These are phyloP conservation scores for Macrocybe gigantea DNA, from an alignment of 768 basidiomycete species.

Conservation along the genomic window DNA sequence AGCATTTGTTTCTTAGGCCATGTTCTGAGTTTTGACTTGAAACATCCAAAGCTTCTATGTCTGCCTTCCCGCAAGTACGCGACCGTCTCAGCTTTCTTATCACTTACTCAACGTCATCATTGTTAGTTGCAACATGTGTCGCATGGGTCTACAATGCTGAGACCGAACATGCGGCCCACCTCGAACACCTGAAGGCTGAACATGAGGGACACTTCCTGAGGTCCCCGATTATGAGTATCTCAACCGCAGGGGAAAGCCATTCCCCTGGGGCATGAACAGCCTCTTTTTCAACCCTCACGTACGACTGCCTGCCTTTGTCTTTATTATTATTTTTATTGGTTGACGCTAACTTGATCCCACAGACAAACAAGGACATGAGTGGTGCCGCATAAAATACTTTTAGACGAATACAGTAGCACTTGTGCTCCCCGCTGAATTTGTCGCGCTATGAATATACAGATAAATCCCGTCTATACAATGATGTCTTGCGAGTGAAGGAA, in stretches of 20 bases:
- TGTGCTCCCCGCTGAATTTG: no score
- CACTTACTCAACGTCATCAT: neutral
- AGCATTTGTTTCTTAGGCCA: neutral
- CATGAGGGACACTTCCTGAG: constrained; percentile 70
- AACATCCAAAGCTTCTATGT: constrained; percentile 56
- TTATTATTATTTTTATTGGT: neutral
- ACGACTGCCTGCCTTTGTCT: constrained; percentile 16
- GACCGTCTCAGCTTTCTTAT: neutral
- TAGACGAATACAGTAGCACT: no score
- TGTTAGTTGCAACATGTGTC: constrained; percentile 40
- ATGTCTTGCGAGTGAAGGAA: constrained; percentile 4
- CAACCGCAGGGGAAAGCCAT: constrained; percentile 73
- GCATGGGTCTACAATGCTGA: constrained; percentile 55
- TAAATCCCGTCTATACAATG: no score
- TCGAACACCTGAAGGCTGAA: constrained; percentile 64
- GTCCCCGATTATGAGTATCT: constrained; percentile 71
- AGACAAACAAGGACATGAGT: constrained; percentile 66
- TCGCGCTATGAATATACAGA: no score
- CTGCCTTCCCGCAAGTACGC: constrained; percentile 71
- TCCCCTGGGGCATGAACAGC: constrained; percentile 81
- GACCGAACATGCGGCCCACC: constrained; percentile 63
- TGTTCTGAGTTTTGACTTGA: constrained; percentile 9
- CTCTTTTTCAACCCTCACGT: constrained; percentile 80
- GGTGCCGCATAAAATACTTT: constrained; percentile 10
- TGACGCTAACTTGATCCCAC: constrained; percentile 1